Conservation (phyloP, 2,329 filamentous ascomycete genomes). For the Aureobasidium sp. region DNA sequence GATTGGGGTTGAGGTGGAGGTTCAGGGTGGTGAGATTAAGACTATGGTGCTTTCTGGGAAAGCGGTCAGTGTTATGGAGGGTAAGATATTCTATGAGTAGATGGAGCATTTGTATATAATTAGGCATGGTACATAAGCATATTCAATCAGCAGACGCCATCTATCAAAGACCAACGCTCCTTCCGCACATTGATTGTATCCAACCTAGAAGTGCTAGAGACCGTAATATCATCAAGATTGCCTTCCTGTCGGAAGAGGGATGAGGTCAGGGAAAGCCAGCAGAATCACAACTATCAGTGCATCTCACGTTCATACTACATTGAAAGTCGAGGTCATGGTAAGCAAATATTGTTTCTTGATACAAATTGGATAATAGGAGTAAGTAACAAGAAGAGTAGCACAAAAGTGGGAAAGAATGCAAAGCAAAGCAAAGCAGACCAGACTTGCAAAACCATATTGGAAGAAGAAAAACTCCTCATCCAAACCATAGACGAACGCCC, state of each 20-base stretch:
- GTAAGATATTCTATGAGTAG: conserved; percentile 18
- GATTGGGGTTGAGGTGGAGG: conserved; percentile 37
- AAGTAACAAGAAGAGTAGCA: not conserved
- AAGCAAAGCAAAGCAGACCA: not conserved
- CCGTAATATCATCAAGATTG: too few relatives aligned
- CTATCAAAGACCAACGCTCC: too few relatives aligned
- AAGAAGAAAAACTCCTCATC: not conserved
- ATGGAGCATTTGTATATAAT: too few relatives aligned
- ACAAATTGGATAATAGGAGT: not conserved
- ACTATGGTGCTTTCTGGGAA: conserved; percentile 34
- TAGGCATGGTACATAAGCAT: too few relatives aligned
- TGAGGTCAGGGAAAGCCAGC: too few relatives aligned
- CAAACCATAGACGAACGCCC: not conserved
- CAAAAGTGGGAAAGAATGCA: not conserved
- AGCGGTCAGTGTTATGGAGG: conserved; percentile 36
- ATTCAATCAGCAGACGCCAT: too few relatives aligned
- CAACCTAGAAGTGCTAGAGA: too few relatives aligned
- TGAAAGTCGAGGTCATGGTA: too few relatives aligned
- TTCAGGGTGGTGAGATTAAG: conserved; percentile 30
- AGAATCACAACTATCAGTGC: too few relatives aligned
- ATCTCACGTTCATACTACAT: too few relatives aligned
- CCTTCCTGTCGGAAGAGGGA: too few relatives aligned
- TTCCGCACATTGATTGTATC: too few relatives aligned
- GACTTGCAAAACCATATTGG: not conserved
- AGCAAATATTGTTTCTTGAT: not conserved